Percentiles rank a stretch among this genome's conserved stretches.
These are phyloP conservation scores for Cryphonectria japonica DNA, from an alignment of 2,329 filamentous ascomycete species.

Conservation along the genomic window DNA sequence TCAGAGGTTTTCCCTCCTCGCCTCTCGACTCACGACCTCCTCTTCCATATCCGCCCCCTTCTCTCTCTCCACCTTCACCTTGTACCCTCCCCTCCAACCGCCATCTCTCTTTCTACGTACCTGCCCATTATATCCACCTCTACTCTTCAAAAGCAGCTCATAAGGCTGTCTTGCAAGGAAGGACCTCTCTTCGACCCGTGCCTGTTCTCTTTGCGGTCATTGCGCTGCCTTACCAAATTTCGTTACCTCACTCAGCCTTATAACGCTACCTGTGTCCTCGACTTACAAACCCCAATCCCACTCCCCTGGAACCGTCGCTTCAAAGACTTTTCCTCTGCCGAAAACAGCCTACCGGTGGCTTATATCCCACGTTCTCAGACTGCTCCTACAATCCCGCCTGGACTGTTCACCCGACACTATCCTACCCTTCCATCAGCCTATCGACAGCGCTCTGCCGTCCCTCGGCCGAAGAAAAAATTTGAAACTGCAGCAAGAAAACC, in stretches of 20 bases:
- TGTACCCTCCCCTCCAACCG: not conserved
- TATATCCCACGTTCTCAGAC: not conserved
- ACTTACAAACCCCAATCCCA: not conserved
- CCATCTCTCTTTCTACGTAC: not conserved
- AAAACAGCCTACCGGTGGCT: not conserved
- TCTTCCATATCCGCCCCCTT: constrained; percentile 45
- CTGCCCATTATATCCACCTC: not conserved
- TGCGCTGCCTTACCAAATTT: constrained; percentile 45
- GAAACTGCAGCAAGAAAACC: not conserved
- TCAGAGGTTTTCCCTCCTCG: constrained; percentile 25
- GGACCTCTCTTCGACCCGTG: not conserved
- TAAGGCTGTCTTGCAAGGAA: not conserved
- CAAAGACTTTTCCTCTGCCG: constrained; percentile 2
- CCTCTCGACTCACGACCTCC: constrained; percentile 19
- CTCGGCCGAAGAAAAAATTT: not conserved
- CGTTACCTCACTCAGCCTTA: constrained; percentile 3
- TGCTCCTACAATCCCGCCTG: constrained; percentile 1
- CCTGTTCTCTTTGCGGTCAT: not conserved
- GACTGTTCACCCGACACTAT: not conserved
- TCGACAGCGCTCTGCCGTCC: not conserved
- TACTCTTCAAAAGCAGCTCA: not conserved
- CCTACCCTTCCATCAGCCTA: not conserved
- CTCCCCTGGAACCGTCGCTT: not conserved
- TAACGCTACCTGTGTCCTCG: constrained; percentile 8
- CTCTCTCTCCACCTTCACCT: constrained; percentile 29